Base-by-base conservation (phyloP, 176 grass and related monocot species). In the Oryza glumipatula region DNA sequence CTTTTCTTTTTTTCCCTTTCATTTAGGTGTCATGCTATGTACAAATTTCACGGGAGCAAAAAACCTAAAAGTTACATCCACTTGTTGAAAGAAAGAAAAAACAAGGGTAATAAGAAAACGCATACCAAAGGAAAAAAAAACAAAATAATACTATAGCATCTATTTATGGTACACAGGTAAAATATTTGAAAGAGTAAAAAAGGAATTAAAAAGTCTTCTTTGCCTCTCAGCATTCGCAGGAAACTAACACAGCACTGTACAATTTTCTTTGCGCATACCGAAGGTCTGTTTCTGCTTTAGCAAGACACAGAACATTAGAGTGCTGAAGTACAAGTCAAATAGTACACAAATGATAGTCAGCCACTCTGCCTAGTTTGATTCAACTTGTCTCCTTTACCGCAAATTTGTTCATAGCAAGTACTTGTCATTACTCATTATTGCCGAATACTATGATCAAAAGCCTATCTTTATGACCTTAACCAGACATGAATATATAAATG, bases 221-320 rank as follows among this genome's bases (percentile, higher is more conserved):
- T 88, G 69, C 77, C 33, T 70, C 66, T 83, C 68, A 85, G 79
- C 56, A 77, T 82, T 81, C 35, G 41, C 72, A 76, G 51, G 52
- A 68, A 63, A 80, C 51, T 46, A 51, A 85, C 76, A 33, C 80
- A 80, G 81, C 16, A 74, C 84, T 93, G 82, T 93, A 96, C 91
- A 96, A 6, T 89, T 96, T 51, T 63, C 61, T 85, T 82, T 47
- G 77, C 84, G 67, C 86, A 79, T 47, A 91, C 66, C 30, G 49
- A 81, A 36, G 63, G 77, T 63, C 84, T 82, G 49, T 56, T 88
- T 70, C 80, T 84, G 85, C 80, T 76, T 56, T 76, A 30, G 79
- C 17, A 90, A 60, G 11, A 30, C 35, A 73, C 5, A 70, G 6
- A 51, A 5, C 28, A 80, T 81, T 39, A 73, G 76, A 79, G 17